Conservation (phyloP, 106 monocot species). For the Acorus calamus region DNA sequence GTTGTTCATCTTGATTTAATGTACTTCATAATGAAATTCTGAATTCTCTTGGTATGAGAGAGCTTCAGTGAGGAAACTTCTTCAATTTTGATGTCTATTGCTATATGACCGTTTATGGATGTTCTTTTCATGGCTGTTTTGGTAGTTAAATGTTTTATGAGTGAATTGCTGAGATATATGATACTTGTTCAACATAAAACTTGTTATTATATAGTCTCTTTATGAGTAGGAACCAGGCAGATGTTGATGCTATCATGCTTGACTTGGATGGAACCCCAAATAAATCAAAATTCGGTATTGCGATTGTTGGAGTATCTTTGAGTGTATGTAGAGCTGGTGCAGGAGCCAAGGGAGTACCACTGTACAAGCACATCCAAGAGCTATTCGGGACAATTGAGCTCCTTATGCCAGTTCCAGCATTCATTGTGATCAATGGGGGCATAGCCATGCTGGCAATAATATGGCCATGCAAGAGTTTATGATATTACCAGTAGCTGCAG, state of each 20-base stretch:
- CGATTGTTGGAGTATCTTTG: conserved; percentile 87
- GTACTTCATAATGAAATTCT: too few relatives aligned
- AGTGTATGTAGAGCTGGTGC: conserved; percentile 91
- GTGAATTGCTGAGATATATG: too few relatives aligned
- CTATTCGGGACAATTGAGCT: conserved; percentile 74
- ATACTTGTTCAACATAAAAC: too few relatives aligned
- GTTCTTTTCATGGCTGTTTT: too few relatives aligned
- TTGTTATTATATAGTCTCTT: background rate
- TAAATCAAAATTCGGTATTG: conserved; percentile 86
- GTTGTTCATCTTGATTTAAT: too few relatives aligned
- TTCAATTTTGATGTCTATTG: too few relatives aligned
- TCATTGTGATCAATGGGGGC: conserved; percentile 97
- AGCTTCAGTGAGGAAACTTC: too few relatives aligned
- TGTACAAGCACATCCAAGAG: conserved; percentile 93
- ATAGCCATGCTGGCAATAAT: conserved; percentile 93
- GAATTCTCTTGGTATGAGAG: too few relatives aligned
- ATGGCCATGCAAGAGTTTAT: conserved; percentile 99
- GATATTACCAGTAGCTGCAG: conserved; percentile 89
- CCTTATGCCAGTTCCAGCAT: conserved; percentile 97
- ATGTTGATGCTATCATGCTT: conserved; percentile 83
- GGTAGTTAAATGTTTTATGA: too few relatives aligned
- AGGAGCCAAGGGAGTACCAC: conserved; percentile 77
- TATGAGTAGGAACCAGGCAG: conserved; percentile 54
- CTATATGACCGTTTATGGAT: too few relatives aligned
- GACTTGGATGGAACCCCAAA: conserved; percentile 94